These are phyloP conservation scores for Echites panduratus DNA, from an alignment of 257 asterid species.

Conservation along the genomic window DNA sequence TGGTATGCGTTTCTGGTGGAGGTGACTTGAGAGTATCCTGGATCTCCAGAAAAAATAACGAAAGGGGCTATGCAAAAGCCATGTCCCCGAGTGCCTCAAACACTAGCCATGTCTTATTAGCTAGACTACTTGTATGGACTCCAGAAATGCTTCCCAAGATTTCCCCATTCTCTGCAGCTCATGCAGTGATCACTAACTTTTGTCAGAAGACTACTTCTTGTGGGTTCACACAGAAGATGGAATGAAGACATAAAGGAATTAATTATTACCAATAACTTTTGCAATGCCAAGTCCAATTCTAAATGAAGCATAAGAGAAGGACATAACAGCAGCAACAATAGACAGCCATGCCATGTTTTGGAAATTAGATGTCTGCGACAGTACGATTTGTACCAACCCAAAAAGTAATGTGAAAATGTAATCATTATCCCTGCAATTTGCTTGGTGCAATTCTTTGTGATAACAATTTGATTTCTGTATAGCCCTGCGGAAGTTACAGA, in stretches of 20 bases:
- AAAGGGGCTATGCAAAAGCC: constrained; percentile 72
- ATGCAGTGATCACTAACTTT: background rate
- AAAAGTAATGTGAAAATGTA: constrained; percentile 46
- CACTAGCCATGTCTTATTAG: constrained; percentile 47
- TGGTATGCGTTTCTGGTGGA: constrained; percentile 55
- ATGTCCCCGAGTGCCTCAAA: constrained; percentile 72
- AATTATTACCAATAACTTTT: constrained; percentile 49
- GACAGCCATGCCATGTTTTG: constrained; percentile 65
- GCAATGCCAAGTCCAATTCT: constrained; percentile 72
- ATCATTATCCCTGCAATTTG: constrained; percentile 37
- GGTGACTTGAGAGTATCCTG: constrained; percentile 68
- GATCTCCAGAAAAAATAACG: constrained; percentile 58
- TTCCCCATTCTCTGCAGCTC: constrained; percentile 51
- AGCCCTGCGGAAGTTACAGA: constrained; percentile 41
- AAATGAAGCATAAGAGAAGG: constrained; percentile 52
- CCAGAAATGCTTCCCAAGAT: constrained; percentile 64
- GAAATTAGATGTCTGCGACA: constrained; percentile 70
- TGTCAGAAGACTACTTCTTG: background rate
- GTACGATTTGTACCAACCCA: constrained; percentile 49
- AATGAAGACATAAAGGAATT: background rate
- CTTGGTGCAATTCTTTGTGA: constrained; percentile 51
- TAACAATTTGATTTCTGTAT: constrained; percentile 66
- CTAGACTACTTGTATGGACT: constrained; percentile 33
- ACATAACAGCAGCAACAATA: constrained; percentile 63
- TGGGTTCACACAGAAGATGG: background rate